Evolutionary conservation across 225 moss, liverwort and hornwort genomes (phyloP).

Genomic region (Pseudoscleropodium purum): DNA sequence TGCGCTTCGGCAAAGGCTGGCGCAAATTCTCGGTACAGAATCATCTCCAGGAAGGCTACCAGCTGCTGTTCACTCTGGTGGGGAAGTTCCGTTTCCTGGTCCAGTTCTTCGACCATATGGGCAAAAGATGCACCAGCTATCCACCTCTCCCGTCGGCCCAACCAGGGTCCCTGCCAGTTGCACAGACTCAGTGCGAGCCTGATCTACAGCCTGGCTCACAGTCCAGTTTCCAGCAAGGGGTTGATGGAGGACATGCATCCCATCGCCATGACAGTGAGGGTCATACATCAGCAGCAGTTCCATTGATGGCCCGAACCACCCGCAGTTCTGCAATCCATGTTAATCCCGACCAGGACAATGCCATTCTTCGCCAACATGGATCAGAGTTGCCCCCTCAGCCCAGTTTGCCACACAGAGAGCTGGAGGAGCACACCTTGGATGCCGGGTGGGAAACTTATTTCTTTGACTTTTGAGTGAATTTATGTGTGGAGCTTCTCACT

Average conservation of each 20-base stretch:
- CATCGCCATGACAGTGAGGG: neutral
- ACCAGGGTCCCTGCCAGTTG: neutral
- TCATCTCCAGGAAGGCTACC: neutral
- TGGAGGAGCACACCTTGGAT: too few relatives aligned
- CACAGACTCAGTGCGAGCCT: too few relatives aligned
- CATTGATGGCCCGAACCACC: too few relatives aligned
- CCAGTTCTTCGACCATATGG: constrained; percentile 2
- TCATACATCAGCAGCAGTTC: neutral
- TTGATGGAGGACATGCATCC: neutral
- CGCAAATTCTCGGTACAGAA: neutral
- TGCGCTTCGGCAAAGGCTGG: constrained; percentile 22
- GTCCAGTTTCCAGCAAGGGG: too few relatives aligned
- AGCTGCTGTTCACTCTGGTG: constrained; percentile 8
- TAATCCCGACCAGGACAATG: too few relatives aligned
- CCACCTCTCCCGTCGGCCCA: neutral
- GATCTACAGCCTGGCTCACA: neutral
- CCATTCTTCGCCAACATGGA: neutral
- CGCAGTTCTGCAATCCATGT: neutral
- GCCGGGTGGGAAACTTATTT: neutral
- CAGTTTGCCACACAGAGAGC: neutral
- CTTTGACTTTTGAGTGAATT: neutral
- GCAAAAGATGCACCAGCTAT: neutral
- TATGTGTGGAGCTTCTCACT: neutral
- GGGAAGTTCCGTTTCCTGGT: neutral
- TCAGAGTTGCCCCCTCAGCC: neutral